A percentile compares a stretch with the other conserved stretches of the same genome.
Conservation (phyloP, 345 rosid genomes). For the Camelina laxa region DNA sequence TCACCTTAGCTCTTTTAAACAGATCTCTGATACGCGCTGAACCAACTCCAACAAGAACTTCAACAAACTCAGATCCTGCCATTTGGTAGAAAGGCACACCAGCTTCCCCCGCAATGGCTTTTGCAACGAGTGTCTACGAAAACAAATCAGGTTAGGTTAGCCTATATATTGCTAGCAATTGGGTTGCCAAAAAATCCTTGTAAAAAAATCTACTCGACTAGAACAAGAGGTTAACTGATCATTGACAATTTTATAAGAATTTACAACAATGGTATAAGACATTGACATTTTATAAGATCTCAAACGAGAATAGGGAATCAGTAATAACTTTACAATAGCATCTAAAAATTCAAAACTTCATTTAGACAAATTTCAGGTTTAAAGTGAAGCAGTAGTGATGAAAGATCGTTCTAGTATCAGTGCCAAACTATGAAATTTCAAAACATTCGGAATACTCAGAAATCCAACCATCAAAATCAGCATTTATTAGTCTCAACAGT, state of each 20-base stretch:
- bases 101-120: conserved; percentile 98
- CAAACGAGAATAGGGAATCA: conserved; percentile 1
- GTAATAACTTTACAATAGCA: conserved; percentile 2
- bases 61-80: conserved; percentile 98
- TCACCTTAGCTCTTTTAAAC: conserved; percentile 96
- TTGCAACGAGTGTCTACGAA: conserved; percentile 86
- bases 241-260: neutral
- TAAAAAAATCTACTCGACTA: conserved; percentile 16
- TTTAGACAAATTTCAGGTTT: neutral
- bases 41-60: conserved; percentile 96
- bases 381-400: conserved; percentile 10
- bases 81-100: conserved; percentile 97
- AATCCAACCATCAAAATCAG: conserved; percentile 17
- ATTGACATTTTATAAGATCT: conserved; percentile 5
- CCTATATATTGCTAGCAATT: neutral
- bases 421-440: conserved; percentile 3
- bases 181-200: neutral
- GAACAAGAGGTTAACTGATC: neutral
- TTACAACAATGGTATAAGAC: neutral
- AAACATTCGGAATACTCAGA: neutral
- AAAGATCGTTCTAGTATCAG: conserved; percentile 9
- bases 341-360: neutral
- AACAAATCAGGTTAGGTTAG: conserved; percentile 25
- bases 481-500: neutral
- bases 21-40: conserved; percentile 97